Conservation (phyloP, 2,329 filamentous ascomycete species). For the Exophiala dermatitidis region DNA sequence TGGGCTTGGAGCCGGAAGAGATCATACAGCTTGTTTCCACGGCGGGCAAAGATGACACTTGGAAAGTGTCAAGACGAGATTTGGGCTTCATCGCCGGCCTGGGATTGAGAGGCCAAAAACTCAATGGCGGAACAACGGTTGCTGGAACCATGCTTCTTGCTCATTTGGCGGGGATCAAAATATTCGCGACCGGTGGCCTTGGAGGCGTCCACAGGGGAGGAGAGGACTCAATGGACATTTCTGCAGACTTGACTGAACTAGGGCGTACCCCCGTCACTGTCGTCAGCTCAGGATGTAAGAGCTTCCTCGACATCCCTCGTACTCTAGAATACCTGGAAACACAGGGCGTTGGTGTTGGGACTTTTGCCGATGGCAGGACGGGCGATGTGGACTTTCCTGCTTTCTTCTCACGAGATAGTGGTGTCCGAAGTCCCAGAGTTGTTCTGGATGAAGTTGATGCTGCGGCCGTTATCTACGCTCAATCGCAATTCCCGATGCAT, state of each 20-base stretch:
- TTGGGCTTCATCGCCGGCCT: constrained; percentile 72
- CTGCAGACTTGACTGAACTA: constrained; percentile 88
- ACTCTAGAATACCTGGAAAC: constrained; percentile 77
- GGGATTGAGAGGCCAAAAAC: constrained; percentile 59
- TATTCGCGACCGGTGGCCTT: constrained; percentile 91
- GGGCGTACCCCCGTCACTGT: constrained; percentile 84
- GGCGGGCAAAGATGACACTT: constrained; percentile 59
- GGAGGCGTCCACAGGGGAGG: constrained; percentile 90
- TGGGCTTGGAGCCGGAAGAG: constrained; percentile 68
- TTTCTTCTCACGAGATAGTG: constrained; percentile 87
- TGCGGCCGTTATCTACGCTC: constrained; percentile 78
- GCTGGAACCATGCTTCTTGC: constrained; percentile 89
- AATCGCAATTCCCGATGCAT: constrained; percentile 62
- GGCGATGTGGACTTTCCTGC: constrained; percentile 72
- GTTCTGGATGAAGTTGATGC: constrained; percentile 72
- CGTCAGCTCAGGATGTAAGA: constrained; percentile 85
- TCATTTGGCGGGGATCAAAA: constrained; percentile 73
- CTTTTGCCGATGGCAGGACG: constrained; percentile 74
- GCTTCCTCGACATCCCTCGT: constrained; percentile 83
- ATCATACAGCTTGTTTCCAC: constrained; percentile 60
- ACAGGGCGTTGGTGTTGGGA: constrained; percentile 69
- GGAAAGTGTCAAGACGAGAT: constrained; percentile 83
- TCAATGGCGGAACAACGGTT: constrained; percentile 88
- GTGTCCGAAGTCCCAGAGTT: constrained; percentile 67
- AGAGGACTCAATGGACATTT: constrained; percentile 82